Percentiles rank a stretch among this genome's conserved stretches.
Evolutionary conservation across 2,329 filamentous ascomycete genomes (phyloP).

Genomic region (Pseudocercospora fuligena): DNA sequence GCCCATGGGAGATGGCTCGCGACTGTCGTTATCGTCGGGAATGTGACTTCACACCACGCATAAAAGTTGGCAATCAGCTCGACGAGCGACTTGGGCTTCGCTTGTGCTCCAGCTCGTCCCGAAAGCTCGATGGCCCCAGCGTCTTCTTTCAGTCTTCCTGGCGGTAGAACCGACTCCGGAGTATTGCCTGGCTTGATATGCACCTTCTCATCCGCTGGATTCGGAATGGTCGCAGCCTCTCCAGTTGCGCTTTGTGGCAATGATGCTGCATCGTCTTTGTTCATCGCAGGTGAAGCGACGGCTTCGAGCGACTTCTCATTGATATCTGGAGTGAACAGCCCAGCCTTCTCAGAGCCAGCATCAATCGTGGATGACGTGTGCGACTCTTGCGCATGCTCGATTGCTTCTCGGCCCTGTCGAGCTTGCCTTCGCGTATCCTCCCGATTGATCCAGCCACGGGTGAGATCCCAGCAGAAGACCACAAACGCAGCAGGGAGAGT

Average conservation of each 20-base stretch:
- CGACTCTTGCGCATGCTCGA: not conserved
- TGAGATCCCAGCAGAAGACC: conserved; percentile 71
- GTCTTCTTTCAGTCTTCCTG: not conserved
- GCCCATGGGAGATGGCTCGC: conserved; percentile 68
- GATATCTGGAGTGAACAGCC: not conserved
- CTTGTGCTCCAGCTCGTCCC: not conserved
- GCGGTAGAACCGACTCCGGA: not conserved
- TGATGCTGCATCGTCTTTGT: not conserved
- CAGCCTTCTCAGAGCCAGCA: not conserved
- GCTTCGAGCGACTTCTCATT: not conserved
- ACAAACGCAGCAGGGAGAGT: conserved; percentile 71
- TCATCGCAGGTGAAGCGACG: not conserved
- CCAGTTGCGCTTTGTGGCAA: not conserved
- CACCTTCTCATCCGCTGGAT: not conserved
- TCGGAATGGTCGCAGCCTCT: not conserved
- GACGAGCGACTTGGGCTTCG: not conserved
- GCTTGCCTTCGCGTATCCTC: conserved; percentile 68
- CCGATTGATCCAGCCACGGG: conserved; percentile 66
- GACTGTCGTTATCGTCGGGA: conserved; percentile 71
- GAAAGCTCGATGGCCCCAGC: not conserved
- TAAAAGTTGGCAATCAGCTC: conserved; percentile 40
- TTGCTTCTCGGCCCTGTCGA: conserved; percentile 54
- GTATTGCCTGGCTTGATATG: not conserved
- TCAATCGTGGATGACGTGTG: not conserved
- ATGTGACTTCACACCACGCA: conserved; percentile 70